Conservation (phyloP, 257 asterid genomes). For the Ophiorrhiza pumila region DNA sequence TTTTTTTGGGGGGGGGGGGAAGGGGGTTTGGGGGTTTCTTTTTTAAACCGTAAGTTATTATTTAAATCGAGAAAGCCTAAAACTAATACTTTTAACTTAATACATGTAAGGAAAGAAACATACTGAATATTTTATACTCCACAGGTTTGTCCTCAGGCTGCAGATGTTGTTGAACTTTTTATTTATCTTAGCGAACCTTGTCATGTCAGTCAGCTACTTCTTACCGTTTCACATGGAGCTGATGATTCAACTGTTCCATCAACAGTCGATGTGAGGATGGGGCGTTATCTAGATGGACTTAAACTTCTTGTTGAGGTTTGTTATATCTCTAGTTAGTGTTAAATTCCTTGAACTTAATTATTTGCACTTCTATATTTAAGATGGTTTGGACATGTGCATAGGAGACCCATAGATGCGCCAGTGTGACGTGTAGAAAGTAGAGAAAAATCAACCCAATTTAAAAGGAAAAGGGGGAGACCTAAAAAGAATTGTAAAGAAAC, state of each 20-base stretch:
- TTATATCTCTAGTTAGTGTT: constrained; percentile 37
- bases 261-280: constrained; percentile 92
- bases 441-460: too few species aligned
- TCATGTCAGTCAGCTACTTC: constrained; percentile 92
- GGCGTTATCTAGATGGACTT: constrained; percentile 81
- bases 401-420: too few species aligned
- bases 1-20: too few species aligned
- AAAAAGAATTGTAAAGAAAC: too few species aligned
- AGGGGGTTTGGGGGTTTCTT: not conserved
- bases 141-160: constrained; percentile 85
- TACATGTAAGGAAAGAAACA: constrained; percentile 3
- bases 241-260: constrained; percentile 96
- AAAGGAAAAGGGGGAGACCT: too few species aligned
- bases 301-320: constrained; percentile 92
- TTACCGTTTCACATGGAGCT: constrained; percentile 87
- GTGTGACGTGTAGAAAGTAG: too few species aligned
- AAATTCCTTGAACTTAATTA: constrained; percentile 24
- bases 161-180: constrained; percentile 95
- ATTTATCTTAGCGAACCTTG: constrained; percentile 94
- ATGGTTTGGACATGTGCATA: too few species aligned
- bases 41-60: not conserved
- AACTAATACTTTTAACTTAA: not conserved
- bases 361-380: too few species aligned
- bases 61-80: not conserved
- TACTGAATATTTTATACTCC: constrained; percentile 17